Percentiles rank a stretch among this genome's conserved stretches.
These are phyloP conservation scores for Sechiopsis laciniata DNA, from an alignment of 306 rosid species.

Conservation along the genomic window DNA sequence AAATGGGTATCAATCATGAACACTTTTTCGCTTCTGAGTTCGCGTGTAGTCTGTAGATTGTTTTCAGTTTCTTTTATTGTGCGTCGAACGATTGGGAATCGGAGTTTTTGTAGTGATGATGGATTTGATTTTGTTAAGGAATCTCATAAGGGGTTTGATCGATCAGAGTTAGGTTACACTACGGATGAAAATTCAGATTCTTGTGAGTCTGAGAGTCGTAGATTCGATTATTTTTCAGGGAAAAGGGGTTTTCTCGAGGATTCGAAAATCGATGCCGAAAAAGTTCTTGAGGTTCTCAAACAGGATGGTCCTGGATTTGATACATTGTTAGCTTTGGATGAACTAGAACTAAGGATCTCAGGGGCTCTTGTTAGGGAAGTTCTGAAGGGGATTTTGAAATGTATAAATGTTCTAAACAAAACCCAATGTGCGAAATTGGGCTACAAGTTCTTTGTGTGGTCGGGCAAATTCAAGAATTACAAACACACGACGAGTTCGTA, in stretches of 20 bases:
- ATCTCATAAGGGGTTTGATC: constrained; percentile 38
- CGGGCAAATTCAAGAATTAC: constrained; percentile 49
- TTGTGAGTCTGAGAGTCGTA: constrained; percentile 24
- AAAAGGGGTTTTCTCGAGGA: constrained; percentile 38
- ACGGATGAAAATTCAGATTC: neutral
- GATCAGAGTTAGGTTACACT: constrained; percentile 18
- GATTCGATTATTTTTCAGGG: constrained; percentile 33
- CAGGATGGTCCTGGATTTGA: constrained; percentile 78
- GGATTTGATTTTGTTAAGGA: constrained; percentile 48
- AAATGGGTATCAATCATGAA: constrained; percentile 37
- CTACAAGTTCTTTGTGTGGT: constrained; percentile 81
- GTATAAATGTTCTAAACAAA: constrained; percentile 41
- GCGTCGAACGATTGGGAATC: constrained; percentile 40
- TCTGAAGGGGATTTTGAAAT: constrained; percentile 56
- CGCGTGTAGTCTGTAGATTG: constrained; percentile 33
- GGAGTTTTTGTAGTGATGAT: constrained; percentile 25
- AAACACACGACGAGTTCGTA: constrained; percentile 49
- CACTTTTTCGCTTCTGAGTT: constrained; percentile 44
- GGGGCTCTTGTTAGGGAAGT: constrained; percentile 81
- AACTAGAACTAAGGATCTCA: constrained; percentile 50
- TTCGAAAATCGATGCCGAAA: constrained; percentile 42
- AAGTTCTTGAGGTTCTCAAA: constrained; percentile 52
- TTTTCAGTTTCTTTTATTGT: constrained; percentile 32
- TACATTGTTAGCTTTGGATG: constrained; percentile 54
- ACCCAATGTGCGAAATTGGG: constrained; percentile 69